Percentiles rank a stretch among this genome's conserved stretches.
phyloP scores from a whole-genome alignment of 1,284 basidiomycete genomes.

The Gymnopus androsaceus region DNA sequence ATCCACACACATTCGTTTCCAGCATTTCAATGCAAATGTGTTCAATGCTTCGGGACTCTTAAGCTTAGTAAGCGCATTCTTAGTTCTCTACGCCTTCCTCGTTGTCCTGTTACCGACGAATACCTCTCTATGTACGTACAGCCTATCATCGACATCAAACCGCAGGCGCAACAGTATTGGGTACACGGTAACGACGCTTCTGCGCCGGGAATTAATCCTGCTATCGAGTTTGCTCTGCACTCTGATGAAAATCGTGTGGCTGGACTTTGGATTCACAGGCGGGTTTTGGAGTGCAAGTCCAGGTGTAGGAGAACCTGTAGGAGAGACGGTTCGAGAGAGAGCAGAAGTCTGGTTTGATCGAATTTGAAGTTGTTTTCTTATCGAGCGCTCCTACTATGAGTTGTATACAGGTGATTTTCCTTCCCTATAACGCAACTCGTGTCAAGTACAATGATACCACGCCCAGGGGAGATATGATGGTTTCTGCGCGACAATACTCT shows the following conservation, averaged over 20 bases:
- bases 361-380: not conserved
- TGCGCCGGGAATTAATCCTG: not conserved
- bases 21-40: no score
- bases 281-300: not conserved
- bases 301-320: not conserved
- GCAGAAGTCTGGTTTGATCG: slow-evolving; percentile 12
- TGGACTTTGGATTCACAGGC: slow-evolving; percentile 2
- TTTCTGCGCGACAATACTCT: no score
- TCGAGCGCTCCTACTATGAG: no score
- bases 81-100: no score
- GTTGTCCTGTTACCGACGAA: not conserved
- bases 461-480: no score
- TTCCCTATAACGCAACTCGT: no score
- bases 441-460: no score
- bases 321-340: slow-evolving; percentile 1
- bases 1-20: no score
- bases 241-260: not conserved
- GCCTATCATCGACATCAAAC: slow-evolving; percentile 1
- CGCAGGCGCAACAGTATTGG: not conserved
- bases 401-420: no score
- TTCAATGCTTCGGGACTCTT: no score
- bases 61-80: no score
- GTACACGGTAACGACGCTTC: not conserved
- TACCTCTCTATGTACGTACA: not conserved
- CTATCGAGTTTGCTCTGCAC: not conserved